These are phyloP conservation scores for Protomyces gravidus DNA, from an alignment of 1,139 yeast genomes.

Conservation along the genomic window DNA sequence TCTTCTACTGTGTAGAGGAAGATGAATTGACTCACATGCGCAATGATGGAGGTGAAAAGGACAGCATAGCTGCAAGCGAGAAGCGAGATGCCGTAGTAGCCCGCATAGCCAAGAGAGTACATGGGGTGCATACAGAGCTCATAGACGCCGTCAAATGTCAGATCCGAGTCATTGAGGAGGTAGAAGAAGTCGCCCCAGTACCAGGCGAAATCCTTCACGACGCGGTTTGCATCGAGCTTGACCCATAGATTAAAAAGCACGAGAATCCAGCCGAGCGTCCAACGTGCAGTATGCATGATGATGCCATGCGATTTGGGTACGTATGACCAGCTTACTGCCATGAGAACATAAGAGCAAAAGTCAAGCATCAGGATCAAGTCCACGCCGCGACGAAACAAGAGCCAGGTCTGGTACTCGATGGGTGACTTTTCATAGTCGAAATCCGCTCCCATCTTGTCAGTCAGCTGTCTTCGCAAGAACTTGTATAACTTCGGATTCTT, in stretches of 20 bases:
- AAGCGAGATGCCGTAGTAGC: conserved; percentile 54
- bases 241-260: conserved; percentile 79
- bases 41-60: conserved; percentile 64
- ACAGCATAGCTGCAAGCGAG: conserved; percentile 73
- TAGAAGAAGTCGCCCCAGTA: conserved; percentile 87
- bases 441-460: conserved; percentile 56
- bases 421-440: conserved; percentile 56
- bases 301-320: conserved; percentile 45
- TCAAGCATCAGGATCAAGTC: conserved; percentile 84
- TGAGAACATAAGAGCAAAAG: conserved; percentile 68
- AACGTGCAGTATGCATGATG: conserved; percentile 41
- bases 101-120: conserved; percentile 87
- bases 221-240: conserved; percentile 81
- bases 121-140: conserved; percentile 92
- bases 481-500: conserved; percentile 44
- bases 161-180: conserved; percentile 71
- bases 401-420: conserved; percentile 78
- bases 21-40: conserved; percentile 74
- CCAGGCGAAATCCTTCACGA: conserved; percentile 90
- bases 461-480: conserved; percentile 50
- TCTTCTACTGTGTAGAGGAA: conserved; percentile 75
- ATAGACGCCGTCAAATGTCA: conserved; percentile 85
- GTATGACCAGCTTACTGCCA: conserved; percentile 57
- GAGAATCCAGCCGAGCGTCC: conserved; percentile 47
- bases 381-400: conserved; percentile 71